Conservation (phyloP, 768 basidiomycete genomes). For the Leccinellum luteum region DNA sequence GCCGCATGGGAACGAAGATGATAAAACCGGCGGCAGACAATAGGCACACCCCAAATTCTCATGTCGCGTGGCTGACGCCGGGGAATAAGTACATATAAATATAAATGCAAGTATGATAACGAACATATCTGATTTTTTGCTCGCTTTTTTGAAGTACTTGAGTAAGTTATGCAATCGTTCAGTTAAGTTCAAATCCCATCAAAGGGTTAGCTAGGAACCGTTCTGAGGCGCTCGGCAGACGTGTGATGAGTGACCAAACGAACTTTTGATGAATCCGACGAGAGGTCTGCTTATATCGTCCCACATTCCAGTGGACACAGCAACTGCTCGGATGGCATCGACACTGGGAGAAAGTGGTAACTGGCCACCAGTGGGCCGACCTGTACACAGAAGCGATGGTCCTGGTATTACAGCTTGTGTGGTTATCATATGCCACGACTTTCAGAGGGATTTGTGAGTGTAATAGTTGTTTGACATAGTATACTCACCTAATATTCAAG, state of each 20-base stretch:
- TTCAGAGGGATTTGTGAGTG: background rate
- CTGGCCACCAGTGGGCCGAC: background rate
- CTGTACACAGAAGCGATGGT: background rate
- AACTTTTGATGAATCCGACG: background rate
- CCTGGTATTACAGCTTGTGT: background rate
- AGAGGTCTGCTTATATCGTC: background rate
- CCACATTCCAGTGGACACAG: slow-evolving; percentile 2
- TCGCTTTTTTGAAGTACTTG: background rate
- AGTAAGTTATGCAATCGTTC: too few species aligned
- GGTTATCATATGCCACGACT: background rate
- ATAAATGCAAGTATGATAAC: background rate
- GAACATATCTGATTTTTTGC: background rate
- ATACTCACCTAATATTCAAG: background rate
- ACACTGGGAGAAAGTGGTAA: background rate
- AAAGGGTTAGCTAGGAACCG: background rate
- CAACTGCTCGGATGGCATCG: background rate
- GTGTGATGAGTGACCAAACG: background rate
- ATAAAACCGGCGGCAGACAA: too few species aligned
- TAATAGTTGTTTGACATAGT: too few species aligned
- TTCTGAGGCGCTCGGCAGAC: background rate
- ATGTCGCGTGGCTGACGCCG: background rate
- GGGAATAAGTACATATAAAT: background rate
- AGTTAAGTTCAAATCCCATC: too few species aligned
- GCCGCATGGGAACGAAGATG: slow-evolving; percentile 1
- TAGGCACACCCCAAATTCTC: too few species aligned